These are phyloP conservation scores for Ochetophila trinervis DNA, from an alignment of 306 rosid species.

Conservation along the genomic window DNA sequence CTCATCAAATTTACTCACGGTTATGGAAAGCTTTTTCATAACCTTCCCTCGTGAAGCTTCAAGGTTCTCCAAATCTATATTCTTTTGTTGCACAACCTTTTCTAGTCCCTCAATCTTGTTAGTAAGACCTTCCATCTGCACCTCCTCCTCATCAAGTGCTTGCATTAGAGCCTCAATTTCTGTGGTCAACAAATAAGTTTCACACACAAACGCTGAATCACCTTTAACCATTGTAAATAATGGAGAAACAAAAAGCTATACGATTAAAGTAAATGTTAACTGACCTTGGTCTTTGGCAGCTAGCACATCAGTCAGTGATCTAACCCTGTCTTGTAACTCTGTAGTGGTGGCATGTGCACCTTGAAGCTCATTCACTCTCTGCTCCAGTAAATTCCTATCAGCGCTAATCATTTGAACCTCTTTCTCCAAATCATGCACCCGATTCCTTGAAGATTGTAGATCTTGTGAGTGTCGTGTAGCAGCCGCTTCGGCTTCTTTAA, in stretches of 20 bases:
- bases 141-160: constrained; percentile 95
- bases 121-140: constrained; percentile 71
- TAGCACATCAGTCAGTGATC: constrained; percentile 57
- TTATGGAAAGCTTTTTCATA: constrained; percentile 72
- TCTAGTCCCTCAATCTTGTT: constrained; percentile 66
- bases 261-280: constrained; percentile 16
- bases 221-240: background rate
- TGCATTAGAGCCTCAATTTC: constrained; percentile 90
- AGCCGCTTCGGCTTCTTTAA: constrained; percentile 79
- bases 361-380: constrained; percentile 58
- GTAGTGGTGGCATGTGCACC: constrained; percentile 42
- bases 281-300: constrained; percentile 86
- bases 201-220: constrained; percentile 11
- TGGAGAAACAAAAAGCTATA: background rate
- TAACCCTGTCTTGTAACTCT: constrained; percentile 66
- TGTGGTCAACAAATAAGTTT: constrained; percentile 41
- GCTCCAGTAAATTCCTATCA: constrained; percentile 56
- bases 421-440: constrained; percentile 57
- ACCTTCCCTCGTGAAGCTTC: constrained; percentile 79
- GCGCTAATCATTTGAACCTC: constrained; percentile 45
- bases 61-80: constrained; percentile 58
- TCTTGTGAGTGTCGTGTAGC: constrained; percentile 50
- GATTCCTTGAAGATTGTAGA: constrained; percentile 61
- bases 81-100: constrained; percentile 62
- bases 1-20: constrained; percentile 91